These are phyloP conservation scores for Nicotiana noctiflora DNA, from an alignment of 257 asterid species.

Conservation along the genomic window DNA sequence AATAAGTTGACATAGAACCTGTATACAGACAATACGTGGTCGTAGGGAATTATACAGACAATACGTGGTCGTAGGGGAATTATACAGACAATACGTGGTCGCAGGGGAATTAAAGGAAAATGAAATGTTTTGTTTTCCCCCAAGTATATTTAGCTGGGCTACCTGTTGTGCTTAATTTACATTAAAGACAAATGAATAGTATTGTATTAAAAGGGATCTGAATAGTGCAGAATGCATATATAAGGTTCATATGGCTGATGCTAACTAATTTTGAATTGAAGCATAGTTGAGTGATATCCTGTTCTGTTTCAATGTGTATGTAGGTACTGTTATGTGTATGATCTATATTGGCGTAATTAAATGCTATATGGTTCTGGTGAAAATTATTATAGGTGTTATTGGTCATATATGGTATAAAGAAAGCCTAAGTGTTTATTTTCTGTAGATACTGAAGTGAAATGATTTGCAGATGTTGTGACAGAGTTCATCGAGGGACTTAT, in stretches of 20 bases:
- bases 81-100: too few relatives aligned
- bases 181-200: neutral
- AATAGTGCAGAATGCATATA: neutral
- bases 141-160: too few relatives aligned
- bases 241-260: neutral
- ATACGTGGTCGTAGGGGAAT: too few relatives aligned
- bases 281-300: neutral
- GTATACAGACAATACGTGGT: too few relatives aligned
- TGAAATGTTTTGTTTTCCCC: too few relatives aligned
- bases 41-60: too few relatives aligned
- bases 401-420: neutral
- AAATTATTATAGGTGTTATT: neutral
- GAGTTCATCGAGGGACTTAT: conserved; percentile 95
- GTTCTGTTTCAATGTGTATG: neutral
- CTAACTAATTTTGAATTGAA: neutral
- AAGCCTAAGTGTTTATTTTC: neutral
- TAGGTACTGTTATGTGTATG: neutral
- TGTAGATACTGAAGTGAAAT: conserved; percentile 3
- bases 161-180: neutral
- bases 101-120: too few relatives aligned
- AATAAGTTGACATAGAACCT: neutral
- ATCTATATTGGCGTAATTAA: neutral
- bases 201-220: neutral
- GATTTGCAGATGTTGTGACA: conserved; percentile 77
- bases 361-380: neutral